Evolutionary conservation across 768 basidiomycete species (phyloP).

Genomic region (Mycena latifolia): DNA sequence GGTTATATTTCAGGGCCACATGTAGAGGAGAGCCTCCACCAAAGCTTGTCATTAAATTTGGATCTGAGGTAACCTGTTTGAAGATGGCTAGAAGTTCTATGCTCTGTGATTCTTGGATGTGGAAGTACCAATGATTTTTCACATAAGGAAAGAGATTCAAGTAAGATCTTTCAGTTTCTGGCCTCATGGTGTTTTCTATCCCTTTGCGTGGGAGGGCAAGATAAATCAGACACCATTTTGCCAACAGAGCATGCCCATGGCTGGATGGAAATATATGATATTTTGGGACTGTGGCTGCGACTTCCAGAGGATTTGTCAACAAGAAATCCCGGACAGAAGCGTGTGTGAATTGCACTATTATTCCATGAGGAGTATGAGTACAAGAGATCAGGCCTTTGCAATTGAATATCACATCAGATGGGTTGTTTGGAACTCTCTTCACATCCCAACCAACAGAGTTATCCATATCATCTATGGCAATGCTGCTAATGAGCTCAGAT

Average conservation of each 20-base stretch:
- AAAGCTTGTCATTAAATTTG: slow-evolving; percentile 3
- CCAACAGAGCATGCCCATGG: slow-evolving; percentile 19
- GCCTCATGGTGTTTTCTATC: too few species aligned
- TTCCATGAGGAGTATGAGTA: slow-evolving; percentile 7
- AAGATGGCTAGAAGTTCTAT: slow-evolving; percentile 19
- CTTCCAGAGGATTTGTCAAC: slow-evolving; percentile 11
- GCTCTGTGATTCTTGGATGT: slow-evolving; percentile 22
- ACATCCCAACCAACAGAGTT: slow-evolving; percentile 15
- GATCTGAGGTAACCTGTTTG: slow-evolving; percentile 2
- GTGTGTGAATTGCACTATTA: slow-evolving; percentile 23
- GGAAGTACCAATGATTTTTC: slow-evolving; percentile 16
- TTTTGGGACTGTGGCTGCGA: slow-evolving; percentile 11
- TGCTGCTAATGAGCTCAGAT: slow-evolving; percentile 22
- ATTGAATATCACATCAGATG: slow-evolving; percentile 23
- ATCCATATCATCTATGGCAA: slow-evolving; percentile 30
- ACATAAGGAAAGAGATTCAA: slow-evolving; percentile 26
- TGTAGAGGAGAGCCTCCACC: slow-evolving; percentile 29
- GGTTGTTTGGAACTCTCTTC: slow-evolving; percentile 16
- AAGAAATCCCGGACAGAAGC: slow-evolving; percentile 29
- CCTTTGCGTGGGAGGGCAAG: slow-evolving; percentile 1
- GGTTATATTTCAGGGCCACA: slow-evolving; percentile 29
- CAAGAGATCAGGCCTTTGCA: slow-evolving; percentile 28
- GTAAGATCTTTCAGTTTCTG: too few species aligned
- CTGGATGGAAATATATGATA: slow-evolving; percentile 30
- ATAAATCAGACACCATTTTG: slow-evolving; percentile 24